Evolutionary conservation across 768 basidiomycete species (phyloP), one percentile per base, ranked within the genome.

Genomic region (Trametes elegans): DNA sequence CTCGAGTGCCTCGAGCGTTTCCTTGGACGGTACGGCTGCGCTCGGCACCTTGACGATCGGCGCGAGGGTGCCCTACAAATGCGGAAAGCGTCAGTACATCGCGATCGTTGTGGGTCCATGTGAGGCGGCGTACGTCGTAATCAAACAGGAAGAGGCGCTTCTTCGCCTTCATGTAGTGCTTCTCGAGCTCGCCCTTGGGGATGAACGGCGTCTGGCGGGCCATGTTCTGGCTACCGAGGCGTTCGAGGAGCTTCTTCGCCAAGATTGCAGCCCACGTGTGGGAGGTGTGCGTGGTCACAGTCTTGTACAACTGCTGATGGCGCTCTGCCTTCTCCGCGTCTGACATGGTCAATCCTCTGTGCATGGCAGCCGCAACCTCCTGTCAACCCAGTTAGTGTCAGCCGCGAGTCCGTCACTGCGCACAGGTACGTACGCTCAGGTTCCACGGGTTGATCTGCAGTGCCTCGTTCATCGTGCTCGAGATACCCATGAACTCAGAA

Each of bases 401-500:
- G 40, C 45, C n/a, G 24, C 42, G 52, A 31, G 16, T 38, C 26
- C 53, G 29, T 43, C 19, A 28, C 21, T 24, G 40, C 21, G 11
- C 40, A 24, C 21, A 41, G 43, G 18, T 34, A 79, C 83, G 38
- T 57, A 90, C 92, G 51, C 86, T 89, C 18, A 98, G 83, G 69
- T 95, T 92, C 92, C 95, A 97, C 1, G 96, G 96, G 71, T 99
- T 98, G 53, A 97, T 89, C 58, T 91, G 83, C 18, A 97, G 74
- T 19, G 96, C 91, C 26, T 93, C 84, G 45, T 79, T 77, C 91
- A 98, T 94, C 58, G 91, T 86, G 64, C 90, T 86, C 49, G 91
- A 90, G 64, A 97, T 97, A 9, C 96, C 96, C 90, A 97, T 97
- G 67, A 98, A 98, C 73, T 99, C 96, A 66, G 90, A 93, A 50